Evolutionary conservation across 768 basidiomycete genomes (phyloP), one percentile per base, ranked within the genome.

Genomic region (Agrocybe chaxingu): DNA sequence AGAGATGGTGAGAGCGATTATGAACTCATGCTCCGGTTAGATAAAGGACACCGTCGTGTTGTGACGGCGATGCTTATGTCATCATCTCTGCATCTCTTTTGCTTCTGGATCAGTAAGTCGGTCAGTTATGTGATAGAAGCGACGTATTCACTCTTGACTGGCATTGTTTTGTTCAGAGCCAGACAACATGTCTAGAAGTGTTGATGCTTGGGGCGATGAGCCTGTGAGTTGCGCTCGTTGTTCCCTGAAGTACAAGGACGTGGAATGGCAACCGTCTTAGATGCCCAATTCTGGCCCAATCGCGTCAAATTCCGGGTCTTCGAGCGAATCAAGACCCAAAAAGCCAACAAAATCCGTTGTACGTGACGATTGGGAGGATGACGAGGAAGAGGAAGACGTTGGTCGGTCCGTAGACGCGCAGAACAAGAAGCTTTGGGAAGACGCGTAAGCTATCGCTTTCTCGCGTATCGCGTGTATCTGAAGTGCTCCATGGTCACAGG

Each of bases 351-450:
- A 56, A 18, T 32, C 55, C 13, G 48, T 53, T 18, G 60, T 70
- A 24, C 61, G 53, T 19, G 80, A 84, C 53, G 80, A 81, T 58
- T 85, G 84, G 84, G 84, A 86, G 47, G 67, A 73, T 47, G 74
- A 75, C 7, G 76, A 77, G 2, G 76, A 78, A 0, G 80, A 77
- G 0, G 72, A 74, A 7, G 71, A 72, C 10, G 64, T 62, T 30
- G 47, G 37, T 7, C 47, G 41, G 16, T 51, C 53, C 5, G 43
- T 55, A 0, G 77, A 76, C 37, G 69, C 70, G 36, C 70, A 65
- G 32, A 80, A 75, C 31, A 76, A 72, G 60, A 74, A 69, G 47
- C 70, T 89, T 45, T 89, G 87, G 87, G 77, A 82, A 51, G 74
- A 80, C 57, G 87, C 87, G 87, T 89, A 62, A 69, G 85, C 74